Evolutionary conservation across 1,284 basidiomycete genomes (phyloP), one percentile per base, ranked within the genome.

Genomic region (Malassezia obtusa): DNA sequence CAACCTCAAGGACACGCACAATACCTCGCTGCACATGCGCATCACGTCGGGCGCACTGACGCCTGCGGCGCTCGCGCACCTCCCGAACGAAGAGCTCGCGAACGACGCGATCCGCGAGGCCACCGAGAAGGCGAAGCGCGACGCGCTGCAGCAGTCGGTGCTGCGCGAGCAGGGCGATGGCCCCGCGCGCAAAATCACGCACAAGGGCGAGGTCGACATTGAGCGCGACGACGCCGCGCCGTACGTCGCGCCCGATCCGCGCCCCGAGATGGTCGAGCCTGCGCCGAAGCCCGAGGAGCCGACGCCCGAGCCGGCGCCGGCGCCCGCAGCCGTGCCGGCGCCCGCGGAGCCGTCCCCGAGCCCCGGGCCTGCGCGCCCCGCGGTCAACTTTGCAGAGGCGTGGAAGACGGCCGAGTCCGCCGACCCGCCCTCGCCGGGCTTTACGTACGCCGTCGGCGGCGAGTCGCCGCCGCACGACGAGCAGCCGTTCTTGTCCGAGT

Each of bases 201-300:
- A 73, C 59, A 73, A 73, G 50, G 71, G 71, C 49, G 71, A 73
- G 59, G 58, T 70, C 28, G 67, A 72, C 55, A 66, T 73, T 45
- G 69, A 73, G 48, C 60, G 54, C 45, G 68, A 70, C 32, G 37
- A 52, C 3, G 17, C 30, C 24, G 45, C 45, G 25, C 45, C 45
- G 24, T 32, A 45, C 19, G 32, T 28, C 5, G 26, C 45, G 24
- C 52, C 51, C 22, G 60, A 64, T 25, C 52, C 58, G 39, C 36
- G 46, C 19, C 45, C 48, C 44, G 58, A 57, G 33, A 58, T 54
- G 28, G 49, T 49, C 11, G 47, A 36, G 17, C 17, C 51, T 17
- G 31, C 25, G 15, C 15, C 32, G 24, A 41, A 37, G 28, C 6
- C 35, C n/a, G 17, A 33, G 22, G 8, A 35, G n/a, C 50, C 58